Evolutionary conservation across 2,329 filamentous ascomycete species (phyloP).

Genomic region (Fusarium nygamai): DNA sequence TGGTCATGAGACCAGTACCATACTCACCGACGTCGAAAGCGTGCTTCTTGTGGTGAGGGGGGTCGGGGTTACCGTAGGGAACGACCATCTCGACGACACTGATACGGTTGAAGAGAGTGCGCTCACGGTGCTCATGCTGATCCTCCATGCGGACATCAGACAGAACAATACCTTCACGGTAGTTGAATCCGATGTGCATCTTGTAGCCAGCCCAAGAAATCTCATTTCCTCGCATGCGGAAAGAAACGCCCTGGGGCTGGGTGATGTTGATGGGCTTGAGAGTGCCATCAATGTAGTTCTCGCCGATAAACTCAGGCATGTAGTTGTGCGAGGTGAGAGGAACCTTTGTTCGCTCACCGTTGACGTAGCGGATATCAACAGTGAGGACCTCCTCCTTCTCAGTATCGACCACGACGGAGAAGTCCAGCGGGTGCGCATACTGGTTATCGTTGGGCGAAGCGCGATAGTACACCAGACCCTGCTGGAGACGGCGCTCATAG

Average conservation of each 20-base stretch:
- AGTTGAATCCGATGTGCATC: slow-evolving; percentile 78
- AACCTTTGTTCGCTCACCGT: slow-evolving; percentile 59
- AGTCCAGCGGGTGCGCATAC: slow-evolving; percentile 66
- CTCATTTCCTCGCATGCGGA: slow-evolving; percentile 58
- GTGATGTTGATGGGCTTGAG: slow-evolving; percentile 53
- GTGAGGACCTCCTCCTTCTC: slow-evolving; percentile 61
- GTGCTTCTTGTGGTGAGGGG: slow-evolving; percentile 83
- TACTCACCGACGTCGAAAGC: slow-evolving; percentile 86
- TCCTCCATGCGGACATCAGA: slow-evolving; percentile 75
- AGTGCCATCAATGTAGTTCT: slow-evolving; percentile 48
- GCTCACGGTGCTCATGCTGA: slow-evolving; percentile 49
- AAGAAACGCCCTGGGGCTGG: slow-evolving; percentile 54
- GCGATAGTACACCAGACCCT: slow-evolving; percentile 85
- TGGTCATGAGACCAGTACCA: slow-evolving; percentile 86
- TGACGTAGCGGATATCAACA: slow-evolving; percentile 54
- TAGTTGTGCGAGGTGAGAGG: slow-evolving; percentile 52
- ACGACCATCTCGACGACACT: slow-evolving; percentile 77
- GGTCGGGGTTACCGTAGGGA: slow-evolving; percentile 80
- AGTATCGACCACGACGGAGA: slow-evolving; percentile 55
- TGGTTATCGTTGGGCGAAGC: slow-evolving; percentile 74
- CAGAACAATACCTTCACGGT: slow-evolving; percentile 74
- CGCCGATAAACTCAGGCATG: slow-evolving; percentile 48
- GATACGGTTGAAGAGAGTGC: slow-evolving; percentile 74
- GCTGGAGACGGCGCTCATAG: slow-evolving; percentile 75
- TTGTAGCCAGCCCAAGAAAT: slow-evolving; percentile 73